Evolutionary conservation across 495 filamentous ascomycete species (phyloP), one percentile per base, ranked within the genome.

Genomic region (Hypoxylon intermedium): DNA sequence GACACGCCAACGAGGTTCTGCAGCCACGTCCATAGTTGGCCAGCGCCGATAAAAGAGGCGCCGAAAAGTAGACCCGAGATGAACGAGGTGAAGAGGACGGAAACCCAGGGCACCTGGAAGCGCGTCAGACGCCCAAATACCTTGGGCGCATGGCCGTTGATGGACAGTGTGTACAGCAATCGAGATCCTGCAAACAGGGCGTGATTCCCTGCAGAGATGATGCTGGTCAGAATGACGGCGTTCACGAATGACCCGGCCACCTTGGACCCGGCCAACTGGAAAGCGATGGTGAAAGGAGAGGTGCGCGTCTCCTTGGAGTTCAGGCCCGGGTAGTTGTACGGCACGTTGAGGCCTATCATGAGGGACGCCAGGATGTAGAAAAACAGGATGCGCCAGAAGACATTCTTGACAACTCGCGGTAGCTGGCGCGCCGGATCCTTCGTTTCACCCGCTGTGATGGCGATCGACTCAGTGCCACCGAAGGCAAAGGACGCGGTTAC

Each of bases 281-380:
- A 80, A n/a, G 85, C 82, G 21, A 88, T 78, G 1, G 85, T 85
- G 40, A 87, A 84, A 4, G 85, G 85, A 3, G 85, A 87, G 40
- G 78, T 83, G 50, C 80, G 79, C 65, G 77, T 36, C 59, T 66
- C 43, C 75, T 77, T 53, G 74, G 73, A 23, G 79, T 77, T 49
- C 15, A 88, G 75, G 13, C 48, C 2, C 55, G 54, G 51, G 72
- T 78, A 76, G 61, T 79, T 74, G 42, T 75, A 77, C 0, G 82
- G 82, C 0, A 89, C 76, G 15, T 87, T 81, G 51, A 89, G 70
- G 19, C 83, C 83, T 45, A 89, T 75, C 42, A 88, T 79, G 51
- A 86, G 78, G 16, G 86, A 75, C n/a, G 77, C 76, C 15, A 86
- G 69, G 36, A 88, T 79, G 85, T 65, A 88, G 70, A 88, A 87